Evolutionary conservation across 2,329 filamentous ascomycete species (phyloP), one percentile per base, ranked within the genome.

Genomic region (Claviceps fusiformis): DNA sequence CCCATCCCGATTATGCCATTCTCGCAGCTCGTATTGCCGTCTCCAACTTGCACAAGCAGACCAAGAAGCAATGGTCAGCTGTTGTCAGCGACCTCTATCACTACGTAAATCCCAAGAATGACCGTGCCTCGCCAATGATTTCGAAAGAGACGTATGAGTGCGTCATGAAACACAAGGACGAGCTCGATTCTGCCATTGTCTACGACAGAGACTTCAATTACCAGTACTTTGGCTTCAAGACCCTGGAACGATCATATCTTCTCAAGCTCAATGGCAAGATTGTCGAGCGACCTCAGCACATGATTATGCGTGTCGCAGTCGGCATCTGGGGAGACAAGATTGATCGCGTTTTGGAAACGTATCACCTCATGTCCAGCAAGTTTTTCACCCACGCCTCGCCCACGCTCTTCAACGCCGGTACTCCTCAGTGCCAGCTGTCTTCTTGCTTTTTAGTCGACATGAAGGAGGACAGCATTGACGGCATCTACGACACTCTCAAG

Each of bases 191-290:
- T 47, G 93, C 93, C 65, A 97, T 98, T 70, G 92, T 98, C 65
- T 98, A 97, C 67, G 93, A 98, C 75, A 87, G 93, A 63, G 93
- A 98, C 71, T 98, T 98, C 81, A 96, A 97, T 81, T 98, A 98
- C 78, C 93, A 98, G 77, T 98, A 95, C 77, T 98, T 98, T 67
- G 93, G 93, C 61, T 98, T 98, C 84, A 98, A 98, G 82, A 98
- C 93, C 8, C 78, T 98, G 44, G 93, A 98, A 78, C 86, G 93
- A 58, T 98, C 93, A 67, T 98, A 98, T 68, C 85, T 98, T 53
- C 85, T 98, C 62, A 91, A 95, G 69, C 87, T 97, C 62, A 82
- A 96, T 65, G 91, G 90, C 70, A 95, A 96, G 75, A 89, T 97
- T 68, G 92, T 91, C 53, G 93, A 98, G 77, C 85, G 93, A 65